Base-by-base conservation (phyloP, 2,329 filamentous ascomycete genomes). In the Plenodomus biglobosus region DNA sequence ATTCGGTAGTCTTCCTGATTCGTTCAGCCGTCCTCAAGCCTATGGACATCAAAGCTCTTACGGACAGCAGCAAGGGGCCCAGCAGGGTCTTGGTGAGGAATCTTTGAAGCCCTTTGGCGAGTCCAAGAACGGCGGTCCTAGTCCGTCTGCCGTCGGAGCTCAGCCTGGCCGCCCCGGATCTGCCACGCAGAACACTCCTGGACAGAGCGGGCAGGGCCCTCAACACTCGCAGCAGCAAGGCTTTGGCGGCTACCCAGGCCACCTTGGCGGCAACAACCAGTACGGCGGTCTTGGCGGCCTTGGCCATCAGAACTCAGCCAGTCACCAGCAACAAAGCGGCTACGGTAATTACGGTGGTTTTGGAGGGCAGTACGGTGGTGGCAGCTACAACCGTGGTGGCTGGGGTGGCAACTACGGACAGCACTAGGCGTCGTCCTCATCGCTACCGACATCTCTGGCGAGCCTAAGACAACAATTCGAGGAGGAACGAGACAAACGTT, bases 141-240 rank as follows among this genome's bases (percentile, higher is more conserved):
- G 82, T 55, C 83, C 83, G 20, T 81, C 80, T 47, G 72, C 76
- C 10, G 75, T 85, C 34, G 80, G 81, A 39, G 63, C 67, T 32
- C 83, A 85, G 64, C 81, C 80, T 38, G 82, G 82, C 56, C 81
- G 84, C 52, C 83, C 84, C 34, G 82, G 81, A 36, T 85, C 83
- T 32, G 82, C 83, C 7, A 80, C 81, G 22, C 85, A 84, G 71
- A 84, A 76, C 61, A 76, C 75, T 19, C 78, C 75, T 34, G 77
- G 78, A 38, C 79, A 81, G 61, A 74, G 76, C 46, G 69, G 67
- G 64, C 80, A 82, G 61, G 72, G 76, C 40, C 80, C 81, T 39
- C 77, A 81, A 42, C 80, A 81, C 65, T 76, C 74, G 22, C 79
- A 81, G 42, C 81, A 84, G 64, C 79, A 80, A 64, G 77, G 75